phyloP scores from a whole-genome alignment of 257 asterid genomes.

The Gynochthodes officinalis region DNA sequence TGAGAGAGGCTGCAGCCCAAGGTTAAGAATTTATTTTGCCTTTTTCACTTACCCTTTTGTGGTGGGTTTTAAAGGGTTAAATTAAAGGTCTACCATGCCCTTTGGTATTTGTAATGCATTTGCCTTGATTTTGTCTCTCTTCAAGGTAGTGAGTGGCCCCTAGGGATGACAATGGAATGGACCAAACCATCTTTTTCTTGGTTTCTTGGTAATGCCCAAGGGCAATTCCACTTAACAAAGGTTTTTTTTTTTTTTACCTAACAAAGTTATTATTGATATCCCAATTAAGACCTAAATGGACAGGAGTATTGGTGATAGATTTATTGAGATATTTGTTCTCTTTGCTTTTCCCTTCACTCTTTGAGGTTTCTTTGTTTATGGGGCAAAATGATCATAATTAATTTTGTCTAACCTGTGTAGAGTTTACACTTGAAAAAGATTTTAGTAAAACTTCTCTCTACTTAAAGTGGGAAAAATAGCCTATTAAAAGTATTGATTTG shows the following conservation, averaged over 20 bases:
- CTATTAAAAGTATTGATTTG: no score
- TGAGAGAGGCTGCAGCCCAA: background rate
- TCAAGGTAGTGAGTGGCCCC: slow-evolving; percentile 1
- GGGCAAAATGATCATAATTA: no score
- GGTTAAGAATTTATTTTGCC: slow-evolving; percentile 14
- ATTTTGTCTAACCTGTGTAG: no score
- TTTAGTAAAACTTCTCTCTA: no score
- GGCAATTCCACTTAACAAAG: background rate
- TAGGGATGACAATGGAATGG: slow-evolving; percentile 19
- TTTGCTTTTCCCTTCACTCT: no score
- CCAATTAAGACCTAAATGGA: background rate
- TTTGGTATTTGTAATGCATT: slow-evolving; percentile 12
- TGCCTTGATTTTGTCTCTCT: slow-evolving; percentile 10
- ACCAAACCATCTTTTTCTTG: background rate
- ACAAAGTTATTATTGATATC: no score
- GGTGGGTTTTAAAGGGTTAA: slow-evolving; percentile 39
- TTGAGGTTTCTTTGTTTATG: no score
- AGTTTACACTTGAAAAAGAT: no score
- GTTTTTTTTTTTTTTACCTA: no score
- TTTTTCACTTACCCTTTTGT: slow-evolving; percentile 16
- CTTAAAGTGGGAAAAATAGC: no score
- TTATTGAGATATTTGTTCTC: no score
- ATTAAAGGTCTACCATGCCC: slow-evolving; percentile 21
- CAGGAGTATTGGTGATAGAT: background rate
- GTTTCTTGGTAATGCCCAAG: background rate